Base-by-base conservation (phyloP, 345 rosid species). In the Diplotaxis tenuifolia region DNA sequence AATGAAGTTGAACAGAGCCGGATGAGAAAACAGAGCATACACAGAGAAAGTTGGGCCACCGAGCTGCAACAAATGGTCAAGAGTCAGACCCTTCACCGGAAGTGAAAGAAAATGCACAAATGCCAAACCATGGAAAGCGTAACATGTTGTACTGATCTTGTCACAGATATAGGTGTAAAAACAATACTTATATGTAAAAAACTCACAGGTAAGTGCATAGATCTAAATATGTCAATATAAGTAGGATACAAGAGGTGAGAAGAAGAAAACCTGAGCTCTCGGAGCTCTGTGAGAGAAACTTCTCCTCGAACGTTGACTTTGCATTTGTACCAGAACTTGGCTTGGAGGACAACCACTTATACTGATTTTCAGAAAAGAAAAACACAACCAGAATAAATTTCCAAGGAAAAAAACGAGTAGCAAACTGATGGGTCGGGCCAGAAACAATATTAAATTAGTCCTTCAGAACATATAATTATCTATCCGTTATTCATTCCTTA, bases 21-120 rank as follows among this genome's bases (percentile, higher is more conserved):
- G 99, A 90, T 61, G 98, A 87, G 81, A 95, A 95, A 75, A 95
- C 98, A 32, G 99, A 95, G 75, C 99, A 95, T 42, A 90, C 94
- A 32, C 98, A 95, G 14, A 92, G 96, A 80, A 89, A 92, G 85
- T 92, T 95, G 67, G 99, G 99, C 99, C 99, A 95, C 74, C 97
- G 87, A 77, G 93, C 99, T 95, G 97, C 76, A 84, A 81, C 27
- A 73, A 77, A 73, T 74, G 75, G 22, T 40, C 10, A 2, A 72
- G 18, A 36, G 45, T 57, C 71, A 73, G 29, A 62, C 32, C 16
- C 6, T 7, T 56, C 42, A 67, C 32, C 18, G 31, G 36, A 68
- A 18, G 19, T 16, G 12, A 4, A 38, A 63, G 19, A 52, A 49
- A 53, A 54, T 21, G 52, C 32, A 40, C 25, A 14, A 38, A 34